A percentile compares a stretch with the other conserved stretches of the same genome.
phyloP scores from a whole-genome alignment of 1,139 yeast species.

The Torulaspora pretoriensis region DNA sequence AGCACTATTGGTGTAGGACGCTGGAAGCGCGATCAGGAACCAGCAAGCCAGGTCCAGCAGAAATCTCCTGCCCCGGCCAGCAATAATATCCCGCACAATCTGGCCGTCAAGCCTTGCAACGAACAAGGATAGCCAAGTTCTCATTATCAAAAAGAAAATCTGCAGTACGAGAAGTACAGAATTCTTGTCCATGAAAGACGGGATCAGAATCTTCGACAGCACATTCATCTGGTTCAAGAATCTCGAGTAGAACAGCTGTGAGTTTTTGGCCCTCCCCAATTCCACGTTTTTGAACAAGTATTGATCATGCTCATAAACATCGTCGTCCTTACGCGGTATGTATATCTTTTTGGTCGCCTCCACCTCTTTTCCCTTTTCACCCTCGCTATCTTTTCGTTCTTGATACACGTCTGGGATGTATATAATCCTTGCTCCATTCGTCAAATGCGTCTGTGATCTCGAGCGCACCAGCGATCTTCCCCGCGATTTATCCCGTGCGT shows the following conservation, averaged over 20 bases:
- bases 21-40: constrained; percentile 89
- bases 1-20: constrained; percentile 88
- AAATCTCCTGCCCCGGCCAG: constrained; percentile 74
- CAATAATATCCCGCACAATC: constrained; percentile 82
- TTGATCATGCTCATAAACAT: constrained; percentile 40
- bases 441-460: constrained; percentile 36
- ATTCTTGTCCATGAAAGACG: constrained; percentile 65
- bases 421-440: constrained; percentile 56
- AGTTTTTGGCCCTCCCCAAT: constrained; percentile 31
- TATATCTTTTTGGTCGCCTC: constrained; percentile 36
- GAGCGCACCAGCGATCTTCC: constrained; percentile 23
- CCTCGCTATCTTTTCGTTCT: constrained; percentile 10
- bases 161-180: constrained; percentile 65
- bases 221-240: constrained; percentile 71
- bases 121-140: constrained; percentile 83
- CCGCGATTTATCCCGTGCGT: constrained; percentile 1
- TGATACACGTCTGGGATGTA: constrained; percentile 41
- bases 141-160: constrained; percentile 65
- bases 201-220: constrained; percentile 78
- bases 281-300: constrained; percentile 40
- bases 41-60: constrained; percentile 75
- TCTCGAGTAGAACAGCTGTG: constrained; percentile 52
- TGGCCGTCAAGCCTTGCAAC: constrained; percentile 91
- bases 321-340: constrained; percentile 40
- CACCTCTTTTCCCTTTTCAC: constrained; percentile 14